phyloP scores from a whole-genome alignment of 768 basidiomycete species.

The Auricularia heimuer region DNA sequence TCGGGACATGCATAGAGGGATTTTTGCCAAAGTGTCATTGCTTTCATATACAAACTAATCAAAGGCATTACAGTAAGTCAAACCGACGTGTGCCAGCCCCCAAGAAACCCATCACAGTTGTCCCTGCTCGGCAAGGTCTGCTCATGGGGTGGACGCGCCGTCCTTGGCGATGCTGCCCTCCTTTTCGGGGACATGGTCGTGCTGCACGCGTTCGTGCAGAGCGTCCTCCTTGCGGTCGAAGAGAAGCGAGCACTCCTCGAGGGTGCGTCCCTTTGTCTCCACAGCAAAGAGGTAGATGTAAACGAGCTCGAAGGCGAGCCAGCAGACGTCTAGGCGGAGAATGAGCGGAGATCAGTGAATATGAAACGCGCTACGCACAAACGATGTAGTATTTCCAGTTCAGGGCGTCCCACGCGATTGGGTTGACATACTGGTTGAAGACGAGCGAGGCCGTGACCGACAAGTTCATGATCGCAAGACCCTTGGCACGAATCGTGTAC shows the following conservation, averaged over 20 bases:
- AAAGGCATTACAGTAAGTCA: not conserved
- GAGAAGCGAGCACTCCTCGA: conserved; percentile 5
- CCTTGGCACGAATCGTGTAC: conserved; percentile 74
- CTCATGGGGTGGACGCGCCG: not conserved
- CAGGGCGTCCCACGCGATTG: conserved; percentile 54
- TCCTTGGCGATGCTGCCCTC: not conserved
- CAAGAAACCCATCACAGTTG: not conserved
- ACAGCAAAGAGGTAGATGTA: conserved; percentile 52
- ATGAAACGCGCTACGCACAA: conserved; percentile 14
- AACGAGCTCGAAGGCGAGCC: conserved; percentile 55
- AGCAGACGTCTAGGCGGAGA: conserved; percentile 39
- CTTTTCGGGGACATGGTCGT: not conserved
- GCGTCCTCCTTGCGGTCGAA: conserved; percentile 4
- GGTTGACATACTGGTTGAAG: conserved; percentile 86
- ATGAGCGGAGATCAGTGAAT: not conserved
- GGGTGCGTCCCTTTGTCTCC: conserved; percentile 19
- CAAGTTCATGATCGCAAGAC: conserved; percentile 75
- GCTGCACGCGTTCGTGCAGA: not conserved
- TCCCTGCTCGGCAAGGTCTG: not conserved
- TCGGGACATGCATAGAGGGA: too few species aligned
- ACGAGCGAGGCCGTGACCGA: conserved; percentile 69
- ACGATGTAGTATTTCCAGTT: conserved; percentile 68
- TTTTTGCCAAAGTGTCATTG: too few species aligned
- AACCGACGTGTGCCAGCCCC: not conserved
- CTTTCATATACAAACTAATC: not conserved